Conservation (phyloP, 257 asterid species). For the Salvia rosmarinus region DNA sequence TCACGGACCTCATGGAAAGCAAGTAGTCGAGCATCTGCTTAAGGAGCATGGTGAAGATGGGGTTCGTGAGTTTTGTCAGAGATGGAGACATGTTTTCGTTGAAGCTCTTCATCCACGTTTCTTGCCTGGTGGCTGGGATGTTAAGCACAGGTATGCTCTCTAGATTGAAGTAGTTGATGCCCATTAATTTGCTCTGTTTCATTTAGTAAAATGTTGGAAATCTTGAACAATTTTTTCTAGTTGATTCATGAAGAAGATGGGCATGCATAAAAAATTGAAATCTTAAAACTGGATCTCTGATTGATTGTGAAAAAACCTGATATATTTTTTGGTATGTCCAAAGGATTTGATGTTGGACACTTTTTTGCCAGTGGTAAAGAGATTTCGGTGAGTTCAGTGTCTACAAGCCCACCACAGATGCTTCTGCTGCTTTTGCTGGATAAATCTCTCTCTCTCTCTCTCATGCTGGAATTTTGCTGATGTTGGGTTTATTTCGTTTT, state of each 20-base stretch:
- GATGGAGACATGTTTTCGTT: constrained; percentile 89
- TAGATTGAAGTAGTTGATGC: background rate
- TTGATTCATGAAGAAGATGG: background rate
- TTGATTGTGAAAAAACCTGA: constrained; percentile 10
- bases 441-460: background rate
- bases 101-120: constrained; percentile 88
- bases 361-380: constrained; percentile 86
- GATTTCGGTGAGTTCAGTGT: constrained; percentile 90
- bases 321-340: constrained; percentile 37
- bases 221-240: background rate
- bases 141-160: constrained; percentile 77
- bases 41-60: constrained; percentile 83
- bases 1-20: constrained; percentile 97
- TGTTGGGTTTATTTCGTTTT: background rate
- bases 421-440: constrained; percentile 24
- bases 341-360: constrained; percentile 58
- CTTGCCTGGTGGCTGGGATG: constrained; percentile 98
- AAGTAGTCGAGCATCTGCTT: constrained; percentile 64
- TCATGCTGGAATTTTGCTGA: background rate
- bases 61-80: constrained; percentile 79
- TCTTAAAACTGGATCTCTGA: background rate
- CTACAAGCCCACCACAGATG: constrained; percentile 57
- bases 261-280: background rate
- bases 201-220: too few species aligned
- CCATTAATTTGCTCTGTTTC: background rate